Percentiles rank a stretch among this genome's conserved stretches.
These are phyloP conservation scores for Boletus chippewaensis DNA, from an alignment of 1,284 basidiomycete genomes.

Conservation along the genomic window DNA sequence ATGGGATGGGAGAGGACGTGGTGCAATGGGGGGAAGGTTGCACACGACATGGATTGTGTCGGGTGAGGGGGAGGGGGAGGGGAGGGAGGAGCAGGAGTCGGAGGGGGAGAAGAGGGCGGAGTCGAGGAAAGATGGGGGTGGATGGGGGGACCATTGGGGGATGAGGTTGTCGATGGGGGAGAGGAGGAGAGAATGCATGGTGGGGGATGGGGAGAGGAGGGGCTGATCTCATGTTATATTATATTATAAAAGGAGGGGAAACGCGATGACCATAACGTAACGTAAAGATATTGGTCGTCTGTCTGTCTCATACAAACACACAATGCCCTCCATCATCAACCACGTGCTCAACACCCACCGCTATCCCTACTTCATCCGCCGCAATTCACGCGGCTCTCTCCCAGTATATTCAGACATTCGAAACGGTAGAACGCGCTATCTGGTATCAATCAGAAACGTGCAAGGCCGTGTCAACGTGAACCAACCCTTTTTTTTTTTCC, in stretches of 20 bases:
- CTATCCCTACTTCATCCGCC: slow-evolving; percentile 51
- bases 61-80: slow-evolving; percentile 22
- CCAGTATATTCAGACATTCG: slow-evolving; percentile 70
- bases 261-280: slow-evolving; percentile 17
- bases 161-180: slow-evolving; percentile 25
- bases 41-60: slow-evolving; percentile 44
- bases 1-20: slow-evolving; percentile 60
- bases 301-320: background rate
- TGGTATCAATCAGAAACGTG: slow-evolving; percentile 44
- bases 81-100: slow-evolving; percentile 31
- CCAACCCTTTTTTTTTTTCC: background rate
- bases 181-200: slow-evolving; percentile 13
- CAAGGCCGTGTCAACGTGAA: slow-evolving; percentile 39
- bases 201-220: background rate
- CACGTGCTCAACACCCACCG: slow-evolving; percentile 18
- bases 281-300: slow-evolving; percentile 12
- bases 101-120: slow-evolving; percentile 33
- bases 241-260: background rate
- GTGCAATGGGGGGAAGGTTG: slow-evolving; percentile 58
- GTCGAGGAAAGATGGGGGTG: slow-evolving; percentile 32
- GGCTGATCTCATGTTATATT: background rate
- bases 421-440: slow-evolving; percentile 52
- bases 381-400: slow-evolving; percentile 57
- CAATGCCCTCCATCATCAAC: slow-evolving; percentile 13
- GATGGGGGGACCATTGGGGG: background rate